phyloP scores from a whole-genome alignment of 805 yeast genomes.

The Phaffomyces opuntiae region DNA sequence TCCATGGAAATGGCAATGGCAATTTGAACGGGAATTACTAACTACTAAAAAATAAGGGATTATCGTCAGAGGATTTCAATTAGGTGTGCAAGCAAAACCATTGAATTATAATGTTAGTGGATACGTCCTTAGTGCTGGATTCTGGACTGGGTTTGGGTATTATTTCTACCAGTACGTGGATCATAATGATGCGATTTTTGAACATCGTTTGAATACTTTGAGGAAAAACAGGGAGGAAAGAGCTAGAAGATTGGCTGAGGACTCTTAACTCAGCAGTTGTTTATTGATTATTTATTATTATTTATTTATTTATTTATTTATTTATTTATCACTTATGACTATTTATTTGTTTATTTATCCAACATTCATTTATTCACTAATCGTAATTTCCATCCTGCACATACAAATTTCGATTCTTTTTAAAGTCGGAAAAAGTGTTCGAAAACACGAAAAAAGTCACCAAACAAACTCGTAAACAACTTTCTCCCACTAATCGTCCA shows the following conservation, averaged over 20 bases:
- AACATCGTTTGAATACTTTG: constrained; percentile 30
- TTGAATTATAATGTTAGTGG: constrained; percentile 31
- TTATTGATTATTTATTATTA: too few relatives aligned
- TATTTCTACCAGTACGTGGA: constrained; percentile 32
- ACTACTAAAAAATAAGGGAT: constrained; percentile 23
- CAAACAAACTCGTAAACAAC: neutral
- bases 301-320: too few relatives aligned
- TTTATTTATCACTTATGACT: too few relatives aligned
- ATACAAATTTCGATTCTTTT: neutral
- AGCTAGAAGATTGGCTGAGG: constrained; percentile 17
- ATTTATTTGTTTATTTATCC: neutral
- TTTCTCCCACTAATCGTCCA: neutral
- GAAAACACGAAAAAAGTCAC: neutral
- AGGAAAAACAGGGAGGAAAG: constrained; percentile 25
- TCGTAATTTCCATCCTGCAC: neutral
- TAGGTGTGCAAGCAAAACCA: constrained; percentile 37
- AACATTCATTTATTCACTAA: too few relatives aligned
- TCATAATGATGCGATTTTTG: constrained; percentile 31
- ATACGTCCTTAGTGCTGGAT: constrained; percentile 36
- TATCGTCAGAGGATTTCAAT: constrained; percentile 36
- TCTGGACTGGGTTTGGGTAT: constrained; percentile 38
- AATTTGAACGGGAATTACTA: too few relatives aligned
- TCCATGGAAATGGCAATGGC: too few relatives aligned
- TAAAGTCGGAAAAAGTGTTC: neutral
- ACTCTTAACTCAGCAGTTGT: too few relatives aligned